Evolutionary conservation across 495 filamentous ascomycete species (phyloP), one percentile per base, ranked within the genome.

Genomic region (Parathielavia appendiculata): DNA sequence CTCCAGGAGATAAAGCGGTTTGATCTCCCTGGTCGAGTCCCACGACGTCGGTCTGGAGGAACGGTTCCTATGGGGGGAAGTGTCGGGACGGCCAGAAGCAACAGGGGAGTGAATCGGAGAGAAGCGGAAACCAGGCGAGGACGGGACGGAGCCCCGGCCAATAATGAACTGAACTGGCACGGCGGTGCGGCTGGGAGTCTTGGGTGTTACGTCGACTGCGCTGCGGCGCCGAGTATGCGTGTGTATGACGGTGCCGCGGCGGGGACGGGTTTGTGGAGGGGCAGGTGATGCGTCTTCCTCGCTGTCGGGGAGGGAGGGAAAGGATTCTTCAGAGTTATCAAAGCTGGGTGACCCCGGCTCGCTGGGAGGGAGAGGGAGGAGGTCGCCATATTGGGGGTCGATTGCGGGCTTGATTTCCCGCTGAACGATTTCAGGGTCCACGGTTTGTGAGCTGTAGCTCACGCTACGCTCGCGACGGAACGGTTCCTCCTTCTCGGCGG

Each of bases 361-460:
- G 58, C 76, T 81, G 17, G 80, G 80, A 61, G 80, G 80, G 51
- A 83, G 63, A 32, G 78, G 79, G 43, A 83, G 73, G 14, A 82
- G 67, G 58, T 83, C 80, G 56, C 79, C 77, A 60, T 76, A 79
- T 51, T 74, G 75, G 20, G 80, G 80, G 66, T 83, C 80, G 59
- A 83, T 82, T 44, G 79, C 79, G 49, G 79, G 78, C 63, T 78
- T 76, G 58, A 83, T 76, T 55, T 71, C 69, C 39, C 79, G 71
- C 39, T 68, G 57, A 39, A 63, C 64, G 46, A 75, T 68, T 59
- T 81, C 80, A 13, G 77, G 79, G 58, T 83, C 79, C 53, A 79
- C 63, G 19, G 65, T 52, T 43, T 75, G 56, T n/a, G 67, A 71
- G 58, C 69, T 54, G 47, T 64, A 64, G 74, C 67, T 66, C 53